These are phyloP conservation scores for Penicillium herquei DNA, from an alignment of 495 filamentous ascomycete genomes.

Conservation along the genomic window DNA sequence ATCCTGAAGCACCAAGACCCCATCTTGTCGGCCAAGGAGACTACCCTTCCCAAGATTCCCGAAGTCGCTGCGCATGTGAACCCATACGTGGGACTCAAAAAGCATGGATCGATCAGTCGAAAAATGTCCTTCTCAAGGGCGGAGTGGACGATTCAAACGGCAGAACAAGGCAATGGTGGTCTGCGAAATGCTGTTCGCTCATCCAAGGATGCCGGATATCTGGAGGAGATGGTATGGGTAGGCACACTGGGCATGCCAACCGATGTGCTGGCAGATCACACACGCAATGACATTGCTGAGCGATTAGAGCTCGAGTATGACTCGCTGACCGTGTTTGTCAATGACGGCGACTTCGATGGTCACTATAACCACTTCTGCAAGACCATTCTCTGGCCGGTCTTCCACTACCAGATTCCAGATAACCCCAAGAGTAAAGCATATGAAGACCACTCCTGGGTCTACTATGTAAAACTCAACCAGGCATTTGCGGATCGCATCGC, in stretches of 20 bases:
- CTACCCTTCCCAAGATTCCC: conserved; percentile 22
- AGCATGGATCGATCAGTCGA: conserved; percentile 35
- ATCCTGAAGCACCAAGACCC: conserved; percentile 66
- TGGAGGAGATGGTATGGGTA: conserved; percentile 77
- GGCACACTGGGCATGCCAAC: conserved; percentile 91
- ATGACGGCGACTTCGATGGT: conserved; percentile 85
- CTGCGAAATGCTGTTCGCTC: conserved; percentile 83
- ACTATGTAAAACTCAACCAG: conserved; percentile 86
- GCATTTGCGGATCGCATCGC: conserved; percentile 87
- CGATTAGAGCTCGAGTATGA: conserved; percentile 74
- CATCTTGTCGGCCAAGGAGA: conserved; percentile 30
- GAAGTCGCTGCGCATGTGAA: conserved; percentile 11
- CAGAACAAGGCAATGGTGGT: conserved; percentile 88
- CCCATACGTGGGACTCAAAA: conserved; percentile 8
- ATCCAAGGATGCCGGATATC: conserved; percentile 59
- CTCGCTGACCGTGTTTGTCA: conserved; percentile 76
- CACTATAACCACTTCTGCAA: conserved; percentile 95
- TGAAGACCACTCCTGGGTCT: conserved; percentile 92
- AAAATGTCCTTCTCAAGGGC: conserved; percentile 61
- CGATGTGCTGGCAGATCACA: conserved; percentile 67
- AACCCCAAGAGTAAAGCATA: conserved; percentile 98
- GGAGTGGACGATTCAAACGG: conserved; percentile 78
- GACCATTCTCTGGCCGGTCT: conserved; percentile 84
- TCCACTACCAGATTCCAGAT: conserved; percentile 95
- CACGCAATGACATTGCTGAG: conserved; percentile 76